Evolutionary conservation across 2,329 filamentous ascomycete species (phyloP).

Genomic region (Pseudonectria buxi): DNA sequence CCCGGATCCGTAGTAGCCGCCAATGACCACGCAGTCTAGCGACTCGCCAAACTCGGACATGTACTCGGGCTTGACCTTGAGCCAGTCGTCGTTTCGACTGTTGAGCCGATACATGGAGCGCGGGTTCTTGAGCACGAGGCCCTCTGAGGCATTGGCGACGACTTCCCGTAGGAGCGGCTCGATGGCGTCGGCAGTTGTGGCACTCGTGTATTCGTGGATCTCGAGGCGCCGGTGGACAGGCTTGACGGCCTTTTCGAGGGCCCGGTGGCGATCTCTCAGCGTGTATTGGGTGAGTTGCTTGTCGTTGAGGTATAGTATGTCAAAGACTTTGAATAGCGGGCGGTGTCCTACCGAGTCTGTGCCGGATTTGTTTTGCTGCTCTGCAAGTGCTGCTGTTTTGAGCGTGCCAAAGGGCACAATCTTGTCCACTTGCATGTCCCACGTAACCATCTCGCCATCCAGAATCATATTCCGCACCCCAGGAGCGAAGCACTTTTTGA

Average conservation of each 20-base stretch:
- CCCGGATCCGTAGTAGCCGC: slow-evolving; percentile 88
- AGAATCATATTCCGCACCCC: slow-evolving; percentile 82
- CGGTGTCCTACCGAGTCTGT: slow-evolving; percentile 45
- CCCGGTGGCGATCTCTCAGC: slow-evolving; percentile 69
- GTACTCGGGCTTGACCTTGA: slow-evolving; percentile 98
- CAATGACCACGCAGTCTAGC: slow-evolving; percentile 82
- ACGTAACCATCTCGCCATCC: slow-evolving; percentile 98
- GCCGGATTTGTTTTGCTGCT: slow-evolving; percentile 58
- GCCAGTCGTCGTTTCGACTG: slow-evolving; percentile 90
- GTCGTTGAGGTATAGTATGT: slow-evolving; percentile 84
- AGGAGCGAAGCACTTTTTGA: slow-evolving; percentile 68
- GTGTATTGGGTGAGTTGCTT: slow-evolving; percentile 73
- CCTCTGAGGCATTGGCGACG: slow-evolving; percentile 80
- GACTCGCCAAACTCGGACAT: slow-evolving; percentile 95
- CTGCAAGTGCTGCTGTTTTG: slow-evolving; percentile 79
- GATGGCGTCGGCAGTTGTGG: slow-evolving; percentile 62
- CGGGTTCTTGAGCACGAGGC: slow-evolving; percentile 89
- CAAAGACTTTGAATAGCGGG: slow-evolving; percentile 80
- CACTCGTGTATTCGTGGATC: slow-evolving; percentile 65
- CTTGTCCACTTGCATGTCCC: slow-evolving; percentile 80
- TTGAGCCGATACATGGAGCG: slow-evolving; percentile 80
- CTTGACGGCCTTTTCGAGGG: slow-evolving; percentile 64
- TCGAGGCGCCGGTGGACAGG: slow-evolving; percentile 72
- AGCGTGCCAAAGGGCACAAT: slow-evolving; percentile 87
- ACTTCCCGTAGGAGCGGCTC: slow-evolving; percentile 75